Percentiles rank a stretch among this genome's conserved stretches.
These are phyloP conservation scores for Hypoxylon sp. DNA, from an alignment of 2,329 filamentous ascomycete genomes.

Conservation along the genomic window DNA sequence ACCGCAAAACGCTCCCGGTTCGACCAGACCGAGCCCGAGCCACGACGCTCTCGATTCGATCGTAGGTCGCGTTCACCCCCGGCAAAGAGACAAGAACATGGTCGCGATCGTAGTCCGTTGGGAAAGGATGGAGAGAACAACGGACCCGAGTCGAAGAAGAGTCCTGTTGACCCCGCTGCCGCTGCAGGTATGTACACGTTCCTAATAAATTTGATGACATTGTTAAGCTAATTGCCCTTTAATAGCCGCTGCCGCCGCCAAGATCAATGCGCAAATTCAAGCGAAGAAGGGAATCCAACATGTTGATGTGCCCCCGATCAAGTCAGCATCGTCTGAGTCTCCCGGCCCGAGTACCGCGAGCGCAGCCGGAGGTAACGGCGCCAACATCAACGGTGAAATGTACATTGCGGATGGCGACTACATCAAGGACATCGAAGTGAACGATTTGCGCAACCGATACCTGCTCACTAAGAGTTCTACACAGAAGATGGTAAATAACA, in stretches of 20 bases:
- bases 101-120: conserved; percentile 86
- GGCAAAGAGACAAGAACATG: conserved; percentile 74
- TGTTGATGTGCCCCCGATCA: conserved; percentile 88
- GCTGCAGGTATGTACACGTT: conserved; percentile 75
- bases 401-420: conserved; percentile 97
- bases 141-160: conserved; percentile 61
- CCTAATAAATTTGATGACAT: conserved; percentile 3
- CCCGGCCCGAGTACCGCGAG: conserved; percentile 57
- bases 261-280: conserved; percentile 86
- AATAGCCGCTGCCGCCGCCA: conserved; percentile 87
- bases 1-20: conserved; percentile 89
- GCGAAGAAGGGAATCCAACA: conserved; percentile 92
- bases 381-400: conserved; percentile 84
- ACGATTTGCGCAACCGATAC: conserved; percentile 96
- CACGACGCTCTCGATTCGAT: conserved; percentile 86
- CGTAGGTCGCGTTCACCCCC: conserved; percentile 89
- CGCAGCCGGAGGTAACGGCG: conserved; percentile 53
- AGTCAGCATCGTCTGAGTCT: conserved; percentile 65
- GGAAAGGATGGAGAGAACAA: conserved; percentile 59
- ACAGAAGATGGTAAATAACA: conserved; percentile 99
- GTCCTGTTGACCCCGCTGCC: conserved; percentile 76
- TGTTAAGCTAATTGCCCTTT: conserved; percentile 48
- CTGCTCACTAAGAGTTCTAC: conserved; percentile 96
- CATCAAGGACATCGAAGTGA: conserved; percentile 99
- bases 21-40: conserved; percentile 89